Evolutionary conservation across 1,284 basidiomycete species (phyloP).

Genomic region (Gymnopus androsaceus): DNA sequence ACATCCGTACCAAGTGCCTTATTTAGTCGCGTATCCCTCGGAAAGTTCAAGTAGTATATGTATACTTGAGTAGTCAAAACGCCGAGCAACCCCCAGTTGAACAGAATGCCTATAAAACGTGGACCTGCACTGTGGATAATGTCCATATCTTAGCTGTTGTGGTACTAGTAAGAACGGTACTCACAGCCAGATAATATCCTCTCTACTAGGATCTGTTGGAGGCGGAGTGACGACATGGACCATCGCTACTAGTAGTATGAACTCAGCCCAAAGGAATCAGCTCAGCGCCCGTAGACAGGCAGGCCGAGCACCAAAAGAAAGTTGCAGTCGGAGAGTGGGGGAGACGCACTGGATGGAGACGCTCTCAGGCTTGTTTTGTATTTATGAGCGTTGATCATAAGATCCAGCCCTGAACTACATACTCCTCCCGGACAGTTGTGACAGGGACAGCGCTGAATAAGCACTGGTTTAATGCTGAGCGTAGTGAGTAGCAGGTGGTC

Average conservation of each 20-base stretch:
- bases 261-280: too few relatives aligned
- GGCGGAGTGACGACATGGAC: slow-evolving; percentile 1
- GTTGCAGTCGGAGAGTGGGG: too few relatives aligned
- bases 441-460: too few relatives aligned
- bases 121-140: slow-evolving; percentile 16
- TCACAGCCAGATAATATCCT: slow-evolving; percentile 5
- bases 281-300: too few relatives aligned
- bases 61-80: slow-evolving; percentile 22
- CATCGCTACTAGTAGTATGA: not conserved
- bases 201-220: not conserved
- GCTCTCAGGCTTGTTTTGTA: too few relatives aligned
- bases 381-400: too few relatives aligned
- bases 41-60: slow-evolving; percentile 21
- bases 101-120: slow-evolving; percentile 19
- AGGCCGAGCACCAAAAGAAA: too few relatives aligned
- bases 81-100: slow-evolving; percentile 23
- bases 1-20: slow-evolving; percentile 16
- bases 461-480: too few relatives aligned
- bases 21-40: slow-evolving; percentile 15
- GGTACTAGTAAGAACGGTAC: not conserved
- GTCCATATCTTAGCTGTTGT: not conserved
- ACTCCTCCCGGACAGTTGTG: too few relatives aligned
- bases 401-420: too few relatives aligned
- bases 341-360: too few relatives aligned
- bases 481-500: too few relatives aligned